phyloP scores from a whole-genome alignment of 345 rosid genomes.

The Brassica napus region Da-Ae NC_063444.1:9438501-9439000 shows the following conservation, averaged over 20 bases:
- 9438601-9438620: conserved; percentile 59
- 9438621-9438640: conserved; percentile 44
- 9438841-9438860: background rate
- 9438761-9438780: conserved; percentile 93
- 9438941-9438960: conserved; percentile 64
- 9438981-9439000: conserved; percentile 86
- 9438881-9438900: conserved; percentile 79
- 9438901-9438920: conserved; percentile 69
- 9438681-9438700: conserved; percentile 71
- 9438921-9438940: conserved; percentile 70
- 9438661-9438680: conserved; percentile 70
- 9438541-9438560: conserved; percentile 57
- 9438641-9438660: conserved; percentile 72
- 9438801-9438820: background rate
- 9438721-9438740: conserved; percentile 71
- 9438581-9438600: conserved; percentile 41
- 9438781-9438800: conserved; percentile 36
- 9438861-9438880: conserved; percentile 55
- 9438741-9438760: conserved; percentile 88
- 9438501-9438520: conserved; percentile 67
- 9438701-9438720: conserved; percentile 70
- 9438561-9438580: conserved; percentile 36
- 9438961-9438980: conserved; percentile 80
- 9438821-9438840: background rate
- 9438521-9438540: conserved; percentile 71